These are phyloP conservation scores for Dichotomocladium elegans DNA, from an alignment of 371 early-diverging fungal genomes.

Conservation along the genomic window DNA sequence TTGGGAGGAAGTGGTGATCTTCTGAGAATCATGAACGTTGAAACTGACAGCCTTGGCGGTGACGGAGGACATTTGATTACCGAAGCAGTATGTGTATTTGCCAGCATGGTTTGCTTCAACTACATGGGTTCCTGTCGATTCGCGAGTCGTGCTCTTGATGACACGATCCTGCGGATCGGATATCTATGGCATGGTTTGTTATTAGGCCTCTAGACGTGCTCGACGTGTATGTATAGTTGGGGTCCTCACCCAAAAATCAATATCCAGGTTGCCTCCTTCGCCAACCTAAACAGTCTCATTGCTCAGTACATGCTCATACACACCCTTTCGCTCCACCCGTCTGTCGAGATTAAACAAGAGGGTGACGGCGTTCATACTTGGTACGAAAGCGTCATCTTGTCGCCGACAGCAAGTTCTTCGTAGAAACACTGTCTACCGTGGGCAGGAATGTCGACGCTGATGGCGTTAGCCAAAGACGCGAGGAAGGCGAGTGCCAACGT, in stretches of 20 bases:
- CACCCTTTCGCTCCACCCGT: too few species aligned
- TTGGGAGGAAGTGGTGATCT: slow-evolving; percentile 14
- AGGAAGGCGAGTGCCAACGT: too few species aligned
- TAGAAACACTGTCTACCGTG: slow-evolving; percentile 57
- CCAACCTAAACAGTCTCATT: slow-evolving; percentile 60
- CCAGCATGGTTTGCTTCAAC: slow-evolving; percentile 55
- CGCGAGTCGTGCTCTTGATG: slow-evolving; percentile 40
- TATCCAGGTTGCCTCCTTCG: slow-evolving; percentile 63
- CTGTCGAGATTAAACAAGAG: not conserved
- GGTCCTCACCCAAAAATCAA: slow-evolving; percentile 71
- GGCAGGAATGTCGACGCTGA: slow-evolving; percentile 47
- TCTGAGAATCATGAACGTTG: slow-evolving; percentile 38
- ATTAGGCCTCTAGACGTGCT: too few species aligned
- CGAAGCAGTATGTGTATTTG: slow-evolving; percentile 73
- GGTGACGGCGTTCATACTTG: slow-evolving; percentile 33
- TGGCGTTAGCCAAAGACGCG: too few species aligned
- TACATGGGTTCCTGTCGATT: slow-evolving; percentile 50
- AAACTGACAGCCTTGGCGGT: slow-evolving; percentile 55
- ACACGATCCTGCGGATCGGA: slow-evolving; percentile 44
- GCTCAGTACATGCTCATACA: too few species aligned
- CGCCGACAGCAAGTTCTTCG: slow-evolving; percentile 54
- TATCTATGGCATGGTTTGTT: slow-evolving; percentile 53
- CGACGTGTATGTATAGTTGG: too few species aligned
- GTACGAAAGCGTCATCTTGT: slow-evolving; percentile 62
- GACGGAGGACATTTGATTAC: slow-evolving; percentile 53